These are phyloP conservation scores for Aspergillus sp. DNA, from an alignment of 2,329 filamentous ascomycete genomes.

Conservation along the genomic window DNA sequence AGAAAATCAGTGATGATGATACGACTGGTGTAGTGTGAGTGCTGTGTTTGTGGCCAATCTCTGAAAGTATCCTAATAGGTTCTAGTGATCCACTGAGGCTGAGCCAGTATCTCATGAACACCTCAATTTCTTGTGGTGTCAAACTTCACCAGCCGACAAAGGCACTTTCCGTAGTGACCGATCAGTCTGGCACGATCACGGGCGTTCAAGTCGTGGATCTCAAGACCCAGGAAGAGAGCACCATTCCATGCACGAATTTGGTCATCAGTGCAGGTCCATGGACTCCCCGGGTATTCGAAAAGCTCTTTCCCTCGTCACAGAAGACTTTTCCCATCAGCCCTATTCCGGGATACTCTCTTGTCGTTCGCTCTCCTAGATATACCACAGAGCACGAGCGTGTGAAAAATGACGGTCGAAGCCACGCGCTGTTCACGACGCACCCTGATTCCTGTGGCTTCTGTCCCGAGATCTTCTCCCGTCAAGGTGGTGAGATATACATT, in stretches of 20 bases:
- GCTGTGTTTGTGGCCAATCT: not conserved
- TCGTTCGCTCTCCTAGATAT: conserved; percentile 52
- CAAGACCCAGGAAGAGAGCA: conserved; percentile 15
- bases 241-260: conserved; percentile 55
- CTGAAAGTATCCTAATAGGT: not conserved
- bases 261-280: conserved; percentile 64
- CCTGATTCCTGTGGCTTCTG: conserved; percentile 47
- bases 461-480: conserved; percentile 62
- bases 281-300: conserved; percentile 57
- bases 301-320: conserved; percentile 53
- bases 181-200: conserved; percentile 44
- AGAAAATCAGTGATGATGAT: conserved; percentile 53
- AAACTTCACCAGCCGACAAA: conserved; percentile 57
- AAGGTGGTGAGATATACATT: conserved; percentile 62
- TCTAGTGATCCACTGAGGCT: conserved; percentile 57
- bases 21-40: conserved; percentile 58
- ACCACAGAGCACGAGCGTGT: conserved; percentile 21
- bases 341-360: conserved; percentile 64
- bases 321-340: conserved; percentile 50
- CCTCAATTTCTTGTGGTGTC: conserved; percentile 54
- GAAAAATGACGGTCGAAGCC: conserved; percentile 44
- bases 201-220: conserved; percentile 45
- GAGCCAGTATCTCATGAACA: conserved; percentile 56
- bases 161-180: conserved; percentile 46
- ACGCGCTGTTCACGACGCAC: conserved; percentile 61